Base-by-base conservation (phyloP, 1,139 yeast genomes). In the Eremothecium sinecaudum region DNA sequence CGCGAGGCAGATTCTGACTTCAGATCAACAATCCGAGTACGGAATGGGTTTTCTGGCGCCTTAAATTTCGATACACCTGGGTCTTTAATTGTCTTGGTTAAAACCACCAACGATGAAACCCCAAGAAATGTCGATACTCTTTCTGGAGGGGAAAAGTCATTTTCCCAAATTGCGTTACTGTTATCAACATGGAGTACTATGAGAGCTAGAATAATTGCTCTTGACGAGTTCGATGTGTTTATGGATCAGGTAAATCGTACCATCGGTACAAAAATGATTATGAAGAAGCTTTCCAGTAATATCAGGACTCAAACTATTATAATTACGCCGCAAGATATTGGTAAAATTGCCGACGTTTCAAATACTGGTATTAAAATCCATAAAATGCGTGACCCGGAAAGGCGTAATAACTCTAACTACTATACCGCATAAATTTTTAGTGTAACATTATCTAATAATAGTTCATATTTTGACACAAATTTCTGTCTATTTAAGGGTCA, bases 121-220 rank as follows among this genome's bases (percentile, higher is more conserved):
- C 66, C 71, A 31, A 66, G 95, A 47, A 75, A 79, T 25, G 84
- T 83, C 10, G 84, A 78, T 42, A 79, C 95, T 0, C 67, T 90
- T 22, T 84, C 96, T 1, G 99, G 99, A 24, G 99, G 99, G 28
- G 98, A 92, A 54, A 87, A 87, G 55, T 84, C 96, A 1, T 90
- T 81, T 54, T 76, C 95, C 0, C 98, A 92, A 54, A 78, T 90
- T 44, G 83, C 96, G 0, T 67, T 92, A 38, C 62, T 92, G 34
- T 66, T 87, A 41, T 81, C 97, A 0, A 81, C 93, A 29, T 92
- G 99, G 99, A 75, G 76, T 43, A 79, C 84, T 17, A 86, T 90
- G 94, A 76, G 80, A 39, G 78, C 94, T 0, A 73, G 79, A 40
- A 71, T 92, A 15, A 71, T 94, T 40, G 97, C 96, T 0, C 63